phyloP scores from a whole-genome alignment of 768 basidiomycete species.

The Trametes elegans region DNA sequence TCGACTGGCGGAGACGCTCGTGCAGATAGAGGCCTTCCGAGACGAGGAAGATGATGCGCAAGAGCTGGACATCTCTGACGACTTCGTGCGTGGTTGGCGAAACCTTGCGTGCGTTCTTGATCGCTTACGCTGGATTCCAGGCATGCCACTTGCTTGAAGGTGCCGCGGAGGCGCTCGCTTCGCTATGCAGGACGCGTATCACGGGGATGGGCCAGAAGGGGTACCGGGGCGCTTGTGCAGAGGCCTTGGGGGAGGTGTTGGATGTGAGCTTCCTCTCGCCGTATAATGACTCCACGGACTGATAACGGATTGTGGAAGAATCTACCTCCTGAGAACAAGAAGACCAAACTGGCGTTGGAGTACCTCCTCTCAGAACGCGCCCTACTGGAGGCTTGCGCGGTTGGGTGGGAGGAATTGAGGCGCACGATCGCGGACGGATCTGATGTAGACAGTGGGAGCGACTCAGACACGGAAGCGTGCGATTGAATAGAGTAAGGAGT shows the following conservation, averaged over 20 bases:
- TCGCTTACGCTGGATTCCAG: too few relatives aligned
- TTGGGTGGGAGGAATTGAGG: constrained; percentile 22
- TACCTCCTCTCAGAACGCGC: constrained; percentile 28
- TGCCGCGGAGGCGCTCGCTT: background rate
- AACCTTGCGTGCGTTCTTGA: background rate
- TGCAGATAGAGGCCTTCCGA: background rate
- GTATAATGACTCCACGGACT: too few relatives aligned
- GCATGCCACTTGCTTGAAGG: background rate
- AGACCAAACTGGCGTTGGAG: constrained; percentile 21
- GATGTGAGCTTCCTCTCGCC: constrained; percentile 11
- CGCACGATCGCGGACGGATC: background rate
- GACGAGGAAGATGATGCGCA: background rate
- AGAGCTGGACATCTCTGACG: background rate
- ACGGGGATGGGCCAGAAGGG: constrained; percentile 12
- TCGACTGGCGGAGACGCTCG: background rate
- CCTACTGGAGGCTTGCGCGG: constrained; percentile 24
- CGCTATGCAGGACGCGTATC: constrained; percentile 10
- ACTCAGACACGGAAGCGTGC: background rate
- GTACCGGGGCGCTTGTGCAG: constrained; percentile 5
- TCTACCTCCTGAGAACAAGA: constrained; percentile 6
- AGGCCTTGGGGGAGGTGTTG: constrained; percentile 4
- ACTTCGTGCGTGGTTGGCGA: background rate
- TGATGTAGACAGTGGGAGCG: background rate
- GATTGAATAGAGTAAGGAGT: background rate
- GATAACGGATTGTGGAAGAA: constrained; percentile 2